Evolutionary conservation across 257 asterid species (phyloP).

Genomic region (Lantana camara): DNA sequence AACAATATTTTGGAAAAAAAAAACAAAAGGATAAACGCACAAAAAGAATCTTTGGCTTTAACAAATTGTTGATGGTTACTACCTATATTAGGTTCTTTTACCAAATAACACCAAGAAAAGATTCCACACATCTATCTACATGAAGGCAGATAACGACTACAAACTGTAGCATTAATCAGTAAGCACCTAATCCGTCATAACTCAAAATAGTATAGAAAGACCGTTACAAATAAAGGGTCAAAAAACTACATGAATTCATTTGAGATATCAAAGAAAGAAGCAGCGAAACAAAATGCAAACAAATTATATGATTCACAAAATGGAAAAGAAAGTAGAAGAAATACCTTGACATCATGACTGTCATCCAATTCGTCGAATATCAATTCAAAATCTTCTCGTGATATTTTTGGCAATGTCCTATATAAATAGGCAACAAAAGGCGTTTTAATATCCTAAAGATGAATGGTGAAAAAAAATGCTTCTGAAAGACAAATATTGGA

Average conservation of each 20-base stretch:
- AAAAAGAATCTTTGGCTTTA: background rate
- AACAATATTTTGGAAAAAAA: background rate
- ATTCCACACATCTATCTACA: slow-evolving; percentile 7
- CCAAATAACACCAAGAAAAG: background rate
- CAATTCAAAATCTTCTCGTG: slow-evolving; percentile 86
- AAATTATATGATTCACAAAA: slow-evolving; percentile 12
- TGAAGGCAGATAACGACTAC: slow-evolving; percentile 5
- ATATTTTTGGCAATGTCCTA: slow-evolving; percentile 93
- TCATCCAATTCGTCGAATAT: slow-evolving; percentile 94
- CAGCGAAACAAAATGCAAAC: background rate
- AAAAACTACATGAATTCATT: background rate
- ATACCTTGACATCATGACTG: slow-evolving; percentile 84
- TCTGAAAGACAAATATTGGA: slow-evolving; percentile 12
- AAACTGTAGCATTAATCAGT: slow-evolving; percentile 10
- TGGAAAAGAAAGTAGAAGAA: slow-evolving; percentile 25
- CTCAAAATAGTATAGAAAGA: too few species aligned
- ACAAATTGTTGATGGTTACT: background rate
- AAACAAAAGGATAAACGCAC: background rate
- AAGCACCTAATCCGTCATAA: background rate
- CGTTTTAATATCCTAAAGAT: slow-evolving; percentile 26
- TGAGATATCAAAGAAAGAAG: background rate
- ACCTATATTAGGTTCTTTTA: background rate
- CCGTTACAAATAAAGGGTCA: too few species aligned
- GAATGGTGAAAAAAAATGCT: slow-evolving; percentile 10
- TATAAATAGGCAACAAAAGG: slow-evolving; percentile 20